Evolutionary conservation across 73 alveolate species (phyloP), one percentile per base, ranked within the genome.

Genomic region (Paramecium tetraurelia): DNA sequence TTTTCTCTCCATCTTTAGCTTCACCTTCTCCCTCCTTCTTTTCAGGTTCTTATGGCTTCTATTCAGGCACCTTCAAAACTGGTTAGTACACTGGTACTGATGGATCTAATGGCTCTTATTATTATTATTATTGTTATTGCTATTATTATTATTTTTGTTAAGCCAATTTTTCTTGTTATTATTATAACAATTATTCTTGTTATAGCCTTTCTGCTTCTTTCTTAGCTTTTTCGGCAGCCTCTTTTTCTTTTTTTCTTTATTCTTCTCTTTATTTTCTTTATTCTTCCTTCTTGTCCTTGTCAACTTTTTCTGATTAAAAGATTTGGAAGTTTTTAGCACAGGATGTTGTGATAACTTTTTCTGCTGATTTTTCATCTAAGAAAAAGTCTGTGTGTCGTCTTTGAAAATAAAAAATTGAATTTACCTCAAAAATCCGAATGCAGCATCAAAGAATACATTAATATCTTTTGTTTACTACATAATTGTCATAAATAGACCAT

Each of bases 401-500:
- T 95, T 9, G 18, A 41, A 6, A 8, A 38, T 75, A n/a, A n/a
- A 7, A 75, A 41, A 4, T 36, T 36, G 10, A 33, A 7, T 36
- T 29, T 72, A 75, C 87, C 93, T 86, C 40, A 98, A 85, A 95
- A 98, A 98, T 35, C 99, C 97, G 93, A 95, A 98, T 18, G 97
- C 93, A 83, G 97, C 92, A 58, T 95, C 96, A 92, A 95, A 97
- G 94, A 97, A 98, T 44, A 94, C 95, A 36, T 98, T 97, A 59
- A 98, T 98, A 24, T 99, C 99, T 83, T 97, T 94, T 29, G 96
- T 76, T 85, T 98, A 92, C 94, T 98, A 96, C 92, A 98, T 97
- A n/a, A 95, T 96, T 24, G 99, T 95, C 99, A 98, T 98, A 86
- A 98, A 95, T 31, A 98, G 85, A 6, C 99, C 99, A 86, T 98